Evolutionary conservation across 2,329 filamentous ascomycete species (phyloP).

Genomic region (Colletotrichum lupini): DNA sequence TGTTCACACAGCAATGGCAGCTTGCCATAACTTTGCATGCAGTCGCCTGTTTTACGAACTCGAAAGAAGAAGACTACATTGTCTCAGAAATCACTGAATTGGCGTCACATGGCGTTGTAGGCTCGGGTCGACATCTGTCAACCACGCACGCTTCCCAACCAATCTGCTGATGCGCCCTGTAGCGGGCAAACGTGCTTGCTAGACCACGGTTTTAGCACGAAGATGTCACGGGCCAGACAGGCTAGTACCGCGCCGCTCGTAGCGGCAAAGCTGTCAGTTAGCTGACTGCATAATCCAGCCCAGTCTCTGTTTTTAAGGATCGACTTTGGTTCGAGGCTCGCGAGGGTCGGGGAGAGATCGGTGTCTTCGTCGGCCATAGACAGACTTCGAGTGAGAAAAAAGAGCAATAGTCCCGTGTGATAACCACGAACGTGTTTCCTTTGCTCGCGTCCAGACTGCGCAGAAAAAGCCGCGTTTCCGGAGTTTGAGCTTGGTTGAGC

Average conservation of each 20-base stretch:
- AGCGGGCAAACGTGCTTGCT: conserved; percentile 1
- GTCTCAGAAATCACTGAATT: background rate
- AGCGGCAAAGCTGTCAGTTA: background rate
- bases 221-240: background rate
- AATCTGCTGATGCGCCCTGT: background rate
- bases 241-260: background rate
- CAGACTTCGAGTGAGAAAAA: background rate
- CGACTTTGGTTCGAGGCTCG: background rate
- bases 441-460: background rate
- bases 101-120: background rate
- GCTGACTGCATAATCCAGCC: background rate
- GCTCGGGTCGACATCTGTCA: background rate
- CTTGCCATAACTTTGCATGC: background rate
- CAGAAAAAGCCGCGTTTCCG: background rate
- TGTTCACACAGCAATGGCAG: background rate
- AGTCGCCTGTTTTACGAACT: background rate
- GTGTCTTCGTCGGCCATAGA: background rate
- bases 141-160: background rate
- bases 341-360: background rate
- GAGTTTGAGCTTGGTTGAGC: background rate
- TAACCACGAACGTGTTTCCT: background rate
- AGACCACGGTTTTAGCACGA: conserved; percentile 3
- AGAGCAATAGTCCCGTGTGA: background rate
- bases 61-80: background rate
- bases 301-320: background rate